phyloP scores from a whole-genome alignment of 2,329 filamentous ascomycete genomes.

The Xylaria hypoxylon region DNA sequence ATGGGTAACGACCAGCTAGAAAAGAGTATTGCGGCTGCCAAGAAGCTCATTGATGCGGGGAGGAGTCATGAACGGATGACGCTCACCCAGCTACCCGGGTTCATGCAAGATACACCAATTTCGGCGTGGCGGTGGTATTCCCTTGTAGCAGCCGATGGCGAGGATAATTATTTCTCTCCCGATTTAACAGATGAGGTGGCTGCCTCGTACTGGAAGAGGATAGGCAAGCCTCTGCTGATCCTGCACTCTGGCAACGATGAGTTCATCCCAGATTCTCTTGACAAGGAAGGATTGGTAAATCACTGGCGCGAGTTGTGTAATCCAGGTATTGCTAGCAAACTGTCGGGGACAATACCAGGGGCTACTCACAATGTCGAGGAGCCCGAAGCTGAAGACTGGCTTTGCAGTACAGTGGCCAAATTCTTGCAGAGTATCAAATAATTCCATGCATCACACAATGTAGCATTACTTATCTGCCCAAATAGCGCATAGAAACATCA shows the following conservation, averaged over 20 bases:
- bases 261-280: slow-evolving; percentile 67
- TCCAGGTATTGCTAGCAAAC: slow-evolving; percentile 58
- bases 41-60: slow-evolving; percentile 66
- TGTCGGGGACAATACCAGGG: slow-evolving; percentile 65
- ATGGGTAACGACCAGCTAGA: slow-evolving; percentile 59
- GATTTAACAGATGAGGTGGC: slow-evolving; percentile 72
- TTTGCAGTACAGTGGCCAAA: slow-evolving; percentile 59
- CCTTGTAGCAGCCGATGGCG: slow-evolving; percentile 65
- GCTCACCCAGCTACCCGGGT: slow-evolving; percentile 55
- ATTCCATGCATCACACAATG: background rate
- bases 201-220: slow-evolving; percentile 71
- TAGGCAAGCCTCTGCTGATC: slow-evolving; percentile 71
- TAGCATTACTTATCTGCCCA: background rate
- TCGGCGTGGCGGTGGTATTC: slow-evolving; percentile 66
- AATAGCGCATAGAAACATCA: background rate
- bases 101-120: slow-evolving; percentile 58
- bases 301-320: slow-evolving; percentile 65
- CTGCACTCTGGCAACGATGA: slow-evolving; percentile 75
- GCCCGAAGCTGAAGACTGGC: slow-evolving; percentile 60
- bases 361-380: slow-evolving; percentile 64
- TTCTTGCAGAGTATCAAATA: slow-evolving; percentile 55
- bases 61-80: slow-evolving; percentile 67
- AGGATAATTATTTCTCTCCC: slow-evolving; percentile 90
- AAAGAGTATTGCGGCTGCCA: slow-evolving; percentile 61
- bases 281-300: slow-evolving; percentile 67